A percentile compares a stretch with the other conserved stretches of the same genome.
Evolutionary conservation across 179 eudicot species (phyloP).

Genomic region (Amaranthus tricolor): DNA sequence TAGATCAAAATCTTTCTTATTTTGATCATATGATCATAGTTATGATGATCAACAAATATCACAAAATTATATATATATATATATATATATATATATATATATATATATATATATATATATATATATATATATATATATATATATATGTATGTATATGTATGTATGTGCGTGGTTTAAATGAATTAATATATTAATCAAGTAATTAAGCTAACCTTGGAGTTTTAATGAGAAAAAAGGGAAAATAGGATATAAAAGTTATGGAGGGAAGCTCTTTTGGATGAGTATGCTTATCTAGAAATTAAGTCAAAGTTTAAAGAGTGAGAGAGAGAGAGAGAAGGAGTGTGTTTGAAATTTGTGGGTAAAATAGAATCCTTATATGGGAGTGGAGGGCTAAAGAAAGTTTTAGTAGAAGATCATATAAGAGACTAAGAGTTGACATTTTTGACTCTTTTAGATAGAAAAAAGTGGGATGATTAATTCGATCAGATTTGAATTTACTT

Average conservation of each 20-base stretch:
- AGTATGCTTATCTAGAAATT: neutral
- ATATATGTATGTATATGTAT: too few relatives aligned
- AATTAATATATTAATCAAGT: too few relatives aligned
- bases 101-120: too few relatives aligned
- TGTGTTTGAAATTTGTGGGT: neutral
- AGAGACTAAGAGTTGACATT: conserved; percentile 15
- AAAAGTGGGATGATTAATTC: neutral
- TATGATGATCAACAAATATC: neutral
- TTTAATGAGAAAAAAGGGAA: neutral
- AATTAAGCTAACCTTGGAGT: neutral
- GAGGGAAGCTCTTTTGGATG: neutral
- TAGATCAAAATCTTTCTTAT: neutral
- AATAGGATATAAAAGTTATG: neutral
- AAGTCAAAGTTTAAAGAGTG: neutral
- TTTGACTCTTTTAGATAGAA: neutral
- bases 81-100: too few relatives aligned
- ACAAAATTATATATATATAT: too few relatives aligned
- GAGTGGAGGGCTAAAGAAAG: neutral
- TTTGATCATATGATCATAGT: neutral
- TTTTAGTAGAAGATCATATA: conserved; percentile 2
- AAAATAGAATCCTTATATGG: conserved; percentile 18
- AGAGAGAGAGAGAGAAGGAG: neutral
- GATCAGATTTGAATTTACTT: too few relatives aligned
- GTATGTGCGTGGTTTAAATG: too few relatives aligned
- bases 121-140: too few relatives aligned